phyloP scores from a whole-genome alignment of 495 filamentous ascomycete genomes.

The Usnea hakonensis region DNA sequence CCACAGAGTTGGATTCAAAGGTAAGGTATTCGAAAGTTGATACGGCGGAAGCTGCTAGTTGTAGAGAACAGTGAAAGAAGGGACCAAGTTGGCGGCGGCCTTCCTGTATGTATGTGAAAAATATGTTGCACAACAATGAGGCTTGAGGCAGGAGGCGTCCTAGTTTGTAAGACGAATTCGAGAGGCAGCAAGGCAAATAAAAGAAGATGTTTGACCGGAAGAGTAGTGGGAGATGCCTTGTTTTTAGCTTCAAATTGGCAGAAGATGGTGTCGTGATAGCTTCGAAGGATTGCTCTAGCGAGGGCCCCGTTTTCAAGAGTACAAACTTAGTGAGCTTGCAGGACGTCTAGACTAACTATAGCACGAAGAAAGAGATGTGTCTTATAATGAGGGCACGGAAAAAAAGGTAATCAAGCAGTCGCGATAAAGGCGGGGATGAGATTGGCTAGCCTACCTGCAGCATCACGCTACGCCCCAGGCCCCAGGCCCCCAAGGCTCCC shows the following conservation, averaged over 20 bases:
- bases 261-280: slow-evolving; percentile 14
- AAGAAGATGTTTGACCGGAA: slow-evolving; percentile 2
- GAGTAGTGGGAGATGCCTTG: slow-evolving; percentile 6
- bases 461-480: background rate
- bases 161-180: background rate
- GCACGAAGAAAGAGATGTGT: background rate
- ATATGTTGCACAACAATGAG: background rate
- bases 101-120: background rate
- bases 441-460: background rate
- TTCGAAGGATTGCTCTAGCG: slow-evolving; percentile 4
- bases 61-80: background rate
- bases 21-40: background rate
- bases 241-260: slow-evolving; percentile 1
- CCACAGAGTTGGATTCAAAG: background rate
- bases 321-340: background rate
- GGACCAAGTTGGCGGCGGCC: background rate
- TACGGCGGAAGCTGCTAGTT: background rate
- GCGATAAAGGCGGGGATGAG: background rate
- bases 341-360: background rate
- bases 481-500: background rate
- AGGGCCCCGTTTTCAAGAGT: background rate
- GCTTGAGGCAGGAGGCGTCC: slow-evolving; percentile 6
- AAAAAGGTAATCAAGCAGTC: background rate
- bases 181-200: background rate
- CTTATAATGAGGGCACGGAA: background rate